Evolutionary conservation across 2,329 filamentous ascomycete species (phyloP), one percentile per base, ranked within the genome.

Genomic region (Pleomassaria siparia): DNA sequence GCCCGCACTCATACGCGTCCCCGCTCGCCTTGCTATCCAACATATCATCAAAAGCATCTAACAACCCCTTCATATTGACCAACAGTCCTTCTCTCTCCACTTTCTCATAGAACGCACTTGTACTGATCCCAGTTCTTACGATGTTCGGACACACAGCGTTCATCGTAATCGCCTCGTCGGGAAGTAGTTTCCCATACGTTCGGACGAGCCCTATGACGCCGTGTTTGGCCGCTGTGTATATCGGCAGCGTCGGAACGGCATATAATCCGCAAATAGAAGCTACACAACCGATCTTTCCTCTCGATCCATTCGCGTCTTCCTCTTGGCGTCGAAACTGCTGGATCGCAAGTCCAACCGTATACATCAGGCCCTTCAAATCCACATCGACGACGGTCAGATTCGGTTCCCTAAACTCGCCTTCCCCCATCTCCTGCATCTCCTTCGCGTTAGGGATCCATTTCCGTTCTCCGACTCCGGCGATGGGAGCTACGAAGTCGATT

Each of bases 231-330:
- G 72, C 68, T 8, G 73, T 75, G 45, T 76, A 76, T 4, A 76
- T 63, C 3, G 73, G 73, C 2, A 75, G 47, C 3, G 69, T 71
- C 0, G 73, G 69, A 3, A 73, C 67, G 49, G 63, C 70, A 43
- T 75, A 75, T 45, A 76, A 65, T 0, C 73, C 72, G 43, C 73
- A 75, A 2, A 75, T 62, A n/a, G 71, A 74, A 11, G 70, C 70
- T 2, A 70, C 67, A 15, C 59, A 48, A 9, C 50, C 56, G 13
- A 61, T 71, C 46, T 73, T 74, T 5, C 74, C 74, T 21, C 71
- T 55, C 18, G 65, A 64, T 0, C 67, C 71, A 26, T 58, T 39
- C 20, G 60, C 53, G 33, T 64, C 60, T 5, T 54, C 55, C 12
- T 66, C 60, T 50, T 76, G 73, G 22, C 71, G 64, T 42, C 72